Conservation (phyloP, 495 filamentous ascomycete genomes). For the Xylaria grammica region DNA sequence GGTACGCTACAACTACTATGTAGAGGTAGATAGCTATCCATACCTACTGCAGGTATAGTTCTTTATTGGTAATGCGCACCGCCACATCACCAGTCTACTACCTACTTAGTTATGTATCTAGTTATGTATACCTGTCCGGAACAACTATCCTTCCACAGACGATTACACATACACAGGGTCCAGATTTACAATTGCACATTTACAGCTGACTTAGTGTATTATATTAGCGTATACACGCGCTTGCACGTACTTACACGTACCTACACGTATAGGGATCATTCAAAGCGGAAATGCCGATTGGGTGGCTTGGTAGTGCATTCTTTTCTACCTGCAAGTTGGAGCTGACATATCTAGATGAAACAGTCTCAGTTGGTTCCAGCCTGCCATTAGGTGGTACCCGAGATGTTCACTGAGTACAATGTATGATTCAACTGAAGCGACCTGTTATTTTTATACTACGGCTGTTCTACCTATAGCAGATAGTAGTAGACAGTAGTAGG, state of each 20-base stretch:
- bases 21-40: too few relatives aligned
- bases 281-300: constrained; percentile 13
- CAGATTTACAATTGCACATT: too few relatives aligned
- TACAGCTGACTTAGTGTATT: too few relatives aligned
- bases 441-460: too few relatives aligned
- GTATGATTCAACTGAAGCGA: not conserved
- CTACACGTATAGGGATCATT: not conserved
- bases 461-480: too few relatives aligned
- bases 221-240: too few relatives aligned
- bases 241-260: not conserved
- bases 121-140: too few relatives aligned
- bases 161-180: not conserved
- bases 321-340: not conserved
- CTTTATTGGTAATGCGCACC: not conserved
- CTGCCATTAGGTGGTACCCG: not conserved
- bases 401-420: not conserved
- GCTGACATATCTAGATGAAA: constrained; percentile 16
- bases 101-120: too few relatives aligned
- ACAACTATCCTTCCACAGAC: too few relatives aligned
- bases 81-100: constrained; percentile 15
- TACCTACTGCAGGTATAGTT: not conserved
- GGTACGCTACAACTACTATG: constrained; percentile 1
- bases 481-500: too few relatives aligned
- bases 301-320: constrained; percentile 4
- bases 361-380: constrained; percentile 11